Evolutionary conservation across 495 filamentous ascomycete species (phyloP).

Genomic region (Aspergillus panamensis): DNA sequence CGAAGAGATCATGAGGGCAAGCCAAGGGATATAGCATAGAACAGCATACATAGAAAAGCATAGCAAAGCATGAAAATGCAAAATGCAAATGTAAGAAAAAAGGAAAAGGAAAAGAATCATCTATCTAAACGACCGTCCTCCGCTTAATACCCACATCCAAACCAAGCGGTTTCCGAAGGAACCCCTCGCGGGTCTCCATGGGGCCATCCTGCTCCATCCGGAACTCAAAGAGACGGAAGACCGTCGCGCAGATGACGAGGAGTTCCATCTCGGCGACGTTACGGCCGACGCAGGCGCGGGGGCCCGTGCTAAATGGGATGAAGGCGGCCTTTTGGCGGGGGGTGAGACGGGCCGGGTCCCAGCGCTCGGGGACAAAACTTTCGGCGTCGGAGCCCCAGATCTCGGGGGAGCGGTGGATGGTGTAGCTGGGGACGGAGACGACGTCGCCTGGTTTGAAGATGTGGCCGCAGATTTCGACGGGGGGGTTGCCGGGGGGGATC

Average conservation of each 20-base stretch:
- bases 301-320: conserved; percentile 82
- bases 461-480: conserved; percentile 53
- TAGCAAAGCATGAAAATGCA: no score
- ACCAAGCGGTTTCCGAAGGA: conserved; percentile 81
- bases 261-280: conserved; percentile 95
- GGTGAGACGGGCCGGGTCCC: conserved; percentile 54
- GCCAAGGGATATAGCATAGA: background rate
- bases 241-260: conserved; percentile 72
- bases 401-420: conserved; percentile 74
- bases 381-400: conserved; percentile 82
- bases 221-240: conserved; percentile 74
- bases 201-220: conserved; percentile 60
- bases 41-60: no score
- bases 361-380: conserved; percentile 79
- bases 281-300: conserved; percentile 75
- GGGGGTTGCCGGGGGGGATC: conserved; percentile 59
- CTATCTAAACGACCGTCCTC: conserved; percentile 5
- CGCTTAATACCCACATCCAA: conserved; percentile 65
- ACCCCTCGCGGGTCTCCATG: conserved; percentile 82
- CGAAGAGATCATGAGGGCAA: background rate
- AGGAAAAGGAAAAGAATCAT: background rate
- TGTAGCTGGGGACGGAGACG: conserved; percentile 81
- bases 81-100: background rate
- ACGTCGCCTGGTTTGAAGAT: conserved; percentile 73
- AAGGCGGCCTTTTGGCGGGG: conserved; percentile 72